These are phyloP conservation scores for Arthrobotrys megalospora DNA, from an alignment of 2,329 filamentous ascomycete species.

Conservation along the genomic window DNA sequence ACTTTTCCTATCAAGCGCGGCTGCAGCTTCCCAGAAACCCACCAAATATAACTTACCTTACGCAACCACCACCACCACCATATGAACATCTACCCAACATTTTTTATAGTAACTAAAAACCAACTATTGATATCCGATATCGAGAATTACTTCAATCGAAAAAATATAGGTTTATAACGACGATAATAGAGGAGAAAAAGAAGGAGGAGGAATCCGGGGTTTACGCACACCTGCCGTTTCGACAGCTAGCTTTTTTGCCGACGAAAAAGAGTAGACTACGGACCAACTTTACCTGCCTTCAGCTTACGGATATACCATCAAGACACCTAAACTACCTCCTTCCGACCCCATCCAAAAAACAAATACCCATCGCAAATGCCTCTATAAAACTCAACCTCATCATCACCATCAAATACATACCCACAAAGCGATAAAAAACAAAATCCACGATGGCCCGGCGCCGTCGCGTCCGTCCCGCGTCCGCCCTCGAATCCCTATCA, in stretches of 20 bases:
- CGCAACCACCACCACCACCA: slow-evolving; percentile 6
- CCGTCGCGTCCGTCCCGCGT: slow-evolving; percentile 73
- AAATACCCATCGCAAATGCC: neutral
- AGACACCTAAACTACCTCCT: slow-evolving; percentile 11
- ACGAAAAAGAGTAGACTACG: neutral
- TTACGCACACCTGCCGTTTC: slow-evolving; percentile 9
- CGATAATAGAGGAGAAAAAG: too few relatives aligned
- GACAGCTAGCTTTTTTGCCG: neutral
- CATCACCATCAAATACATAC: neutral
- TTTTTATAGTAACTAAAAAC: neutral
- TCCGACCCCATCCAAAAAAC: neutral
- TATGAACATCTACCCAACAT: neutral
- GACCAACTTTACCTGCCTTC: slow-evolving; percentile 10
- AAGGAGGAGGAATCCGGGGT: neutral
- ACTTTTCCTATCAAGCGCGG: neutral
- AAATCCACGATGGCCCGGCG: slow-evolving; percentile 71
- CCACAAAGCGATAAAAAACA: neutral
- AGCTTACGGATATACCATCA: neutral
- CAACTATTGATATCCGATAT: too few relatives aligned
- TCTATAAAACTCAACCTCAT: slow-evolving; percentile 4
- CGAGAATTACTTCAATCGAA: too few relatives aligned
- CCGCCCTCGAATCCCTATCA: slow-evolving; percentile 74
- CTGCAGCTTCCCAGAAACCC: neutral
- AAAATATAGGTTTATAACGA: too few relatives aligned
- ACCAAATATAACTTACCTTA: neutral